A percentile compares a stretch with the other conserved stretches of the same genome.
Conservation (phyloP, 495 filamentous ascomycete species). For the Letharia lupina region DNA sequence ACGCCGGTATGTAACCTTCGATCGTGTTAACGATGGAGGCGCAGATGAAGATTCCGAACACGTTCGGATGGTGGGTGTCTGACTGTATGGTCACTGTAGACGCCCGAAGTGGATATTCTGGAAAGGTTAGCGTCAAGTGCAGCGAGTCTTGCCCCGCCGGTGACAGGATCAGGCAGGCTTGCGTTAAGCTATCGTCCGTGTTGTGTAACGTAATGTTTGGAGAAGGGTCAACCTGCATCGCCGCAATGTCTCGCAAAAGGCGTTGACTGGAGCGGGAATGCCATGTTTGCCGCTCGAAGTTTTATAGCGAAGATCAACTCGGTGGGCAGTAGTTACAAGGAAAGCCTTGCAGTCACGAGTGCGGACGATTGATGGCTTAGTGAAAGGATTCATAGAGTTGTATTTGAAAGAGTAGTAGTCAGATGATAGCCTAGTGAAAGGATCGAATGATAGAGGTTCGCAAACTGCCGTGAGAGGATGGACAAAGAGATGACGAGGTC, state of each 20-base stretch:
- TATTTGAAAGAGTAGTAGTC: too few relatives aligned
- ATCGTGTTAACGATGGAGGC: slow-evolving; percentile 37
- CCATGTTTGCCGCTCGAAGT: not conserved
- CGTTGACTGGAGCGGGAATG: slow-evolving; percentile 18
- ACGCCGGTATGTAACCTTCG: slow-evolving; percentile 41
- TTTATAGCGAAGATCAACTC: too few relatives aligned
- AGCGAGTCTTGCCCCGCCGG: slow-evolving; percentile 25
- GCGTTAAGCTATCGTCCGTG: not conserved
- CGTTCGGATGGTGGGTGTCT: slow-evolving; percentile 46
- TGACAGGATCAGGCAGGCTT: slow-evolving; percentile 5
- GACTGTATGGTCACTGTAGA: slow-evolving; percentile 41
- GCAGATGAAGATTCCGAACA: slow-evolving; percentile 42
- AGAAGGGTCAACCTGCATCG: slow-evolving; percentile 8
- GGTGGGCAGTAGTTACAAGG: too few relatives aligned
- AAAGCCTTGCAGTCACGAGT: too few relatives aligned
- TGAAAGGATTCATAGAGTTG: too few relatives aligned
- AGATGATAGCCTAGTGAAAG: too few relatives aligned
- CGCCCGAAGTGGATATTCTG: slow-evolving; percentile 40
- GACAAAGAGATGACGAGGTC: too few relatives aligned
- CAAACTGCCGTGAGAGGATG: too few relatives aligned
- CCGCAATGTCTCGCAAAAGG: slow-evolving; percentile 22
- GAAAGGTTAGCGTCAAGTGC: slow-evolving; percentile 39
- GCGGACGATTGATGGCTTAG: too few relatives aligned
- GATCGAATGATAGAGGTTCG: too few relatives aligned
- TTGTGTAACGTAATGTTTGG: slow-evolving; percentile 2